Conservation (phyloP, 371 early-diverging fungal species). For the Syncephalis plumigaleata region DNA sequence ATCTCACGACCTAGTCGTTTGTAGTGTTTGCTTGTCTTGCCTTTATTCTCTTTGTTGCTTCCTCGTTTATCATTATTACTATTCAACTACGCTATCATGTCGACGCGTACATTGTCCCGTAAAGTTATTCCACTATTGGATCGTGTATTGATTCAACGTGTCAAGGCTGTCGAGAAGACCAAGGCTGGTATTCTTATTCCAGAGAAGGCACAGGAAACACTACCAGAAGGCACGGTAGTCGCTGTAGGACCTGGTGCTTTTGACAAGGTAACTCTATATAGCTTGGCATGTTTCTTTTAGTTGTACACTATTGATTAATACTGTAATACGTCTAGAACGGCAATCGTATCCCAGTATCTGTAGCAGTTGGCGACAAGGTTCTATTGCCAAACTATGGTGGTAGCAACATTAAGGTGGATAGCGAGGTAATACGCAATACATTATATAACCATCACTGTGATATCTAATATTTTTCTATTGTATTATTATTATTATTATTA, state of each 20-base stretch:
- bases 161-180: conserved; percentile 91
- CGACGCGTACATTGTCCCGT: background rate
- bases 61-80: no score
- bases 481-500: conserved; percentile 11
- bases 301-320: no score
- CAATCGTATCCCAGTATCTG: conserved; percentile 53
- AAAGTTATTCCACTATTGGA: conserved; percentile 82
- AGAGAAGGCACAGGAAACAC: conserved; percentile 91
- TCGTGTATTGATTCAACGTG: conserved; percentile 89
- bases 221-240: conserved; percentile 86
- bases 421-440: conserved; percentile 56
- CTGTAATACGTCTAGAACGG: conserved; percentile 89
- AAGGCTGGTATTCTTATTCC: conserved; percentile 92
- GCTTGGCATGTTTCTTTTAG: conserved; percentile 1
- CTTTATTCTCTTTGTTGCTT: no score
- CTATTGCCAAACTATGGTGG: conserved; percentile 92
- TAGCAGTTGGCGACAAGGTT: conserved; percentile 84
- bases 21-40: no score
- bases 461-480: background rate
- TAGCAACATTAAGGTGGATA: conserved; percentile 70
- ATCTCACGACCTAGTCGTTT: no score
- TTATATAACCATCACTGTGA: no score
- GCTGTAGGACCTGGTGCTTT: conserved; percentile 86
- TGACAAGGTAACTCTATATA: conserved; percentile 37
- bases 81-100: no score